phyloP scores from a whole-genome alignment of 257 asterid species.

The Misopates orontium region DNA sequence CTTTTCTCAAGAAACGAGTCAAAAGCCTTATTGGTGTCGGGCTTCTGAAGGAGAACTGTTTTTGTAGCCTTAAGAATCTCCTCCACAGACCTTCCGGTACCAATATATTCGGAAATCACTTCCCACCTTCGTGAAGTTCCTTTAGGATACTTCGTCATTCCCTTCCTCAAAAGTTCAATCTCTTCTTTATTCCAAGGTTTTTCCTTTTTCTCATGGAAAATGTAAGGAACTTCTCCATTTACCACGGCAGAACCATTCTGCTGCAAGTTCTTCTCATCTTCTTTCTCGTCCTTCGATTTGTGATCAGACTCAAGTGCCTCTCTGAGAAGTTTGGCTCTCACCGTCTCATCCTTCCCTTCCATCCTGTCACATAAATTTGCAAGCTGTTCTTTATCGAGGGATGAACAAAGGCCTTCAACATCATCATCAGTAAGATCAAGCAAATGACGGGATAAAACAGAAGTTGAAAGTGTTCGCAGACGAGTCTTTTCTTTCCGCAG shows the following conservation, averaged over 20 bases:
- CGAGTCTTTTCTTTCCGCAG: conserved; percentile 85
- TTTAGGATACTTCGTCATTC: conserved; percentile 82
- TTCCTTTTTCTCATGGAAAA: conserved; percentile 57
- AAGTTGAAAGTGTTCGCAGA: conserved; percentile 64
- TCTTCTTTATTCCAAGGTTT: conserved; percentile 83
- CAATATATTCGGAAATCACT: conserved; percentile 87
- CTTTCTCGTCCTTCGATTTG: conserved; percentile 42
- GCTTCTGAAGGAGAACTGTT: conserved; percentile 94
- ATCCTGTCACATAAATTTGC: conserved; percentile 58
- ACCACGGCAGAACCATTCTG: conserved; percentile 57
- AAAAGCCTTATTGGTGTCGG: conserved; percentile 84
- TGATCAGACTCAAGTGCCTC: conserved; percentile 47
- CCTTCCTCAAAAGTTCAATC: conserved; percentile 91
- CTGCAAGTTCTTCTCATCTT: conserved; percentile 40
- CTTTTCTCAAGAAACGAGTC: conserved; percentile 96
- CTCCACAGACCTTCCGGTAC: conserved; percentile 85
- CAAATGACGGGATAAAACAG: conserved; percentile 51
- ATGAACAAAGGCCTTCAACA: conserved; percentile 69
- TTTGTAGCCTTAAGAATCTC: conserved; percentile 96
- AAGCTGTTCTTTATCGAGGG: conserved; percentile 77
- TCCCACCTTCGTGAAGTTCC: conserved; percentile 98
- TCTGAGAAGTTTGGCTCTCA: conserved; percentile 52
- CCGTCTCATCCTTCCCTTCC: conserved; percentile 60
- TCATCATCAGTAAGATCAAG: conserved; percentile 56
- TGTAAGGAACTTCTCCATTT: conserved; percentile 36